Evolutionary conservation across 805 yeast species (phyloP), one percentile per base, ranked within the genome.

Genomic region (Ogataea philodendri): DNA sequence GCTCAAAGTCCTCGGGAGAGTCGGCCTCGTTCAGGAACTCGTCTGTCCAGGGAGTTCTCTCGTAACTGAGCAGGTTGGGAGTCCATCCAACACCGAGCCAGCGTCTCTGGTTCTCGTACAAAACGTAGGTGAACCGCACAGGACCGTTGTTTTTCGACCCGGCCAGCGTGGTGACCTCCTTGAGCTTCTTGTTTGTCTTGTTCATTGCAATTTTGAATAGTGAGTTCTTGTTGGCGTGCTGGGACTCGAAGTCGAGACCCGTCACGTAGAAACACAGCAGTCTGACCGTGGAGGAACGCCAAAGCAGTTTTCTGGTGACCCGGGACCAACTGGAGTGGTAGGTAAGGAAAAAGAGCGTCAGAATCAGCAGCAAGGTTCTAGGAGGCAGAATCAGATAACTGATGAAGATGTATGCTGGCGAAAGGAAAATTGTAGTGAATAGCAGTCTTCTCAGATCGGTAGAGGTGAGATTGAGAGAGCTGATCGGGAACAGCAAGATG

Each of bases 71-170:
- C 56, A 93, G 69, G 54, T 88, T 88, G 10, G 94, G 70, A 0
- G 97, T 90, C 98, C 98, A 90, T 9, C 98, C 98, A 50, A 90
- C 85, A 9, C 97, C 97, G 24, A 90, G 69, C 98, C 98, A 90
- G 52, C 94, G 79, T 55, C 98, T 78, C 65, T 90, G 97, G 59
- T 90, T 90, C 59, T 90, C 98, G 60, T 81, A 89, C 8, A 93
- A 68, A 2, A 87, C 97, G 60, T 86, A 90, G 4, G 97, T 89
- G 60, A 89, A 93, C 37, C 89, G 65, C 19, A 86, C 88, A 2
- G 79, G 76, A 2, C 55, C 53, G 5, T 42, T 22, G 15, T 34
- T 34, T 25, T 47, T 50, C 3, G 44, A 41, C 4, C 37, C 45
- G 1, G 43, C 44, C 28, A 41, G 40, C 11, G 32, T 31, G 3